Evolutionary conservation across 108 stramenopile species (phyloP), one percentile per base, ranked within the genome.

Genomic region (Tribonema minus): DNA sequence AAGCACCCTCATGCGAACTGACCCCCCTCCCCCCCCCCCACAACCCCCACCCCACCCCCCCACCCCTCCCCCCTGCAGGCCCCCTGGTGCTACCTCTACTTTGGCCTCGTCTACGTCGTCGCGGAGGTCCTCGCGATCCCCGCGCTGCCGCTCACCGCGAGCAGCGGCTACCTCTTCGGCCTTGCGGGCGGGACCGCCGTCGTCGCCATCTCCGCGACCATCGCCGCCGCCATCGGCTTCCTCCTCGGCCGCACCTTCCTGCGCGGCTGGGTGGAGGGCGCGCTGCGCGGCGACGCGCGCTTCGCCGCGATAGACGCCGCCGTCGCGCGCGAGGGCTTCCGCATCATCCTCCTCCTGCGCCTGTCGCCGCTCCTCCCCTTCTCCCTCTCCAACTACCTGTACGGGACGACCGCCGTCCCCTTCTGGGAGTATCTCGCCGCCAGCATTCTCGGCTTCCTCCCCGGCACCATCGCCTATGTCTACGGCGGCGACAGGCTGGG

Each of bases 41-140:
- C n/a, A n/a, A n/a, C n/a, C n/a, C n/a, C n/a, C n/a, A n/a, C n/a
- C n/a, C n/a, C n/a, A n/a, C n/a, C n/a, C n/a, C n/a, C n/a, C n/a
- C n/a, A n/a, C n/a, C n/a, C n/a, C n/a, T n/a, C n/a, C n/a, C n/a
- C n/a, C n/a, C n/a, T n/a, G n/a, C n/a, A n/a, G n/a, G n/a, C n/a
- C n/a, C n/a, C n/a, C n/a, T n/a, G n/a, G n/a, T n/a, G n/a, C 61
- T 7, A 29, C 23, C 1, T 33, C 3, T 36, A 67, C 72, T 81
- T 81, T 41, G 30, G 46, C 5, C 31, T 59, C 20, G 71, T 86
- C 2, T 89, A 93, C 68, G 81, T 87, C 25, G 64, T 90, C 32
- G 91, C 91, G 1, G 92, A 93, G 82, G 79, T 93, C 0, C 82
- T 93, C 29, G 92, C 91, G 33, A 87, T 93, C 38, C 92, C 92